Percentiles rank a stretch among this genome's conserved stretches.
Evolutionary conservation across 306 rosid species (phyloP).

Genomic region (Senna siamea): DNA sequence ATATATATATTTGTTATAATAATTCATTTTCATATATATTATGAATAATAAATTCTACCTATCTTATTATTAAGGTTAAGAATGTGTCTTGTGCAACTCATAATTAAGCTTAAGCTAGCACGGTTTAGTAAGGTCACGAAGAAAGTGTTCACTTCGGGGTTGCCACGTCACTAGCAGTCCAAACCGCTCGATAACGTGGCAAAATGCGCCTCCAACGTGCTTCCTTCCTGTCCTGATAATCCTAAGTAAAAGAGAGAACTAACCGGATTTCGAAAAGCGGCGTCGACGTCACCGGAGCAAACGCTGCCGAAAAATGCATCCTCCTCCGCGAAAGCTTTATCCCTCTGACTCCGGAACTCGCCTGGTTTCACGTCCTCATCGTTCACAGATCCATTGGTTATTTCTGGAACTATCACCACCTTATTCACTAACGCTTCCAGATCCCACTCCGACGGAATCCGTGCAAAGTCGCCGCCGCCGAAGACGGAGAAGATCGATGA

Average conservation of each 20-base stretch:
- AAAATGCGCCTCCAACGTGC: background rate
- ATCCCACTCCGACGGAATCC: constrained; percentile 58
- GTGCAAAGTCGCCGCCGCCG: constrained; percentile 32
- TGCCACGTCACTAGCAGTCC: constrained; percentile 30
- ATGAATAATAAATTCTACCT: too few species aligned
- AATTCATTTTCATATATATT: too few species aligned
- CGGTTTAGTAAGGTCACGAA: background rate
- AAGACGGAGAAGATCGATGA: background rate
- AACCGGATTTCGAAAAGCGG: constrained; percentile 56
- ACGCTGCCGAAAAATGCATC: constrained; percentile 42
- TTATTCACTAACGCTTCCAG: constrained; percentile 45
- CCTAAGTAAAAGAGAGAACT: constrained; percentile 33
- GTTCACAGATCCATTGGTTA: constrained; percentile 14
- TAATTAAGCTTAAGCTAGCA: background rate
- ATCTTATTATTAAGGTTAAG: background rate
- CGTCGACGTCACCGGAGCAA: constrained; percentile 36
- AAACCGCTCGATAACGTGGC: constrained; percentile 36
- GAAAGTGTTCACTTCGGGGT: background rate
- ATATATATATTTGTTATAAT: too few species aligned
- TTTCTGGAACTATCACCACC: background rate
- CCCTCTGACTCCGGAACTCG: constrained; percentile 37
- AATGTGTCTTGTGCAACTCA: background rate
- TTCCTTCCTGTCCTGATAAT: too few species aligned
- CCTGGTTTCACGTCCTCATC: constrained; percentile 25
- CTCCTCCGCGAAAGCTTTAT: constrained; percentile 27